Evolutionary conservation across 2,329 filamentous ascomycete species (phyloP), one percentile per base, ranked within the genome.

Genomic region (Amauroascus verrucosus): DNA sequence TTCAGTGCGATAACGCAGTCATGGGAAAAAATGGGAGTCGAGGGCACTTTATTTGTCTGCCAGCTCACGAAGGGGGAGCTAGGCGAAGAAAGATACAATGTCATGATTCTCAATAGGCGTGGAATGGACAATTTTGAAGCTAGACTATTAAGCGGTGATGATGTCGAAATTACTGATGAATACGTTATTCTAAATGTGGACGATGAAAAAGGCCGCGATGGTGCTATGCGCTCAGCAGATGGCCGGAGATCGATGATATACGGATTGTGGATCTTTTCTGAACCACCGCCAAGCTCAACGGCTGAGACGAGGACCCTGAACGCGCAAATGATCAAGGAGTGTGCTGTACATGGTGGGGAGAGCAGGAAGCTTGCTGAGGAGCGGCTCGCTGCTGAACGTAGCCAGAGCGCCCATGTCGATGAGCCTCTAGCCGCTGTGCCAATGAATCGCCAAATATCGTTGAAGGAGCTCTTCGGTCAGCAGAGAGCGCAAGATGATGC

Each of bases 31-130:
- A 80, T 80, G 44, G 86, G 84, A 53, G 79, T 90, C 9, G 90
- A 95, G 70, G 93, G 93, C 37, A 86, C 88, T 11, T 75, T 97
- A 59, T 98, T 97, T 67, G 80, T 97, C 51, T 94, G 87, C 74
- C 78, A 85, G 58, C 71, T 83, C 56, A 59, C 64, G 53, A 60
- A 76, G 70, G 57, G 72, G 46, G 35, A 62, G 32, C 55, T 69
- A 57, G 73, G 61, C 61, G 81, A 70, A 56, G 73, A 75, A 45
- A 65, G 74, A 58, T 77, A 76, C 60, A 67, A 65, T 35, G 78
- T 87, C 14, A 85, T 89, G 61, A 75, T 91, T 6, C 75, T 91
- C 57, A 90, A 88, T 69, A 77, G 86, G 43, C 78, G 82, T 38
- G 81, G 82, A 0, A 71, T 88, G 48, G 78, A 85, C 49, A 90